Conservation (phyloP, 352 stramenopile species). For the Blastocystis sp. region DNA sequence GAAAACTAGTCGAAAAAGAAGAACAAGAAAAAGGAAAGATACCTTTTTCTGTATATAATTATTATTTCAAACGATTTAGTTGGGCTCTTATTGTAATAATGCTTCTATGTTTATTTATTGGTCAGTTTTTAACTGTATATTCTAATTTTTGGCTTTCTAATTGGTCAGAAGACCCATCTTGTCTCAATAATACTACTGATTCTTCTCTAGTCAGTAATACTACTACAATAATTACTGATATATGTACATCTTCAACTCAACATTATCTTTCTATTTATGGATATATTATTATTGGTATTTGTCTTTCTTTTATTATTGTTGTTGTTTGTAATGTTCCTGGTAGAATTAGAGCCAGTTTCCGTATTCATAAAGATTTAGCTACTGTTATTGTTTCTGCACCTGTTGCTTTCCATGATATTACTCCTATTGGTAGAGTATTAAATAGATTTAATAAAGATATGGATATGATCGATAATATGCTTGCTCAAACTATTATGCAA, state of each 20-base stretch:
- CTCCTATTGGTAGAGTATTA: constrained; percentile 62
- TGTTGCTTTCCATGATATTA: constrained; percentile 77
- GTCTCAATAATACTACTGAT: too few species aligned
- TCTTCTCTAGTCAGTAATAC: too few species aligned
- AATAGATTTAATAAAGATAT: constrained; percentile 72
- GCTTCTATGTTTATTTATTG: constrained; percentile 15
- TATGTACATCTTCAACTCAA: neutral
- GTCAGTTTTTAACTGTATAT: neutral
- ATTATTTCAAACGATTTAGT: constrained; percentile 34
- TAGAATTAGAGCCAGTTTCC: constrained; percentile 49
- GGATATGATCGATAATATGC: constrained; percentile 68
- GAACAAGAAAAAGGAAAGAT: constrained; percentile 27
- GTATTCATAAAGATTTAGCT: constrained; percentile 63
- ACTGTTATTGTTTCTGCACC: constrained; percentile 60
- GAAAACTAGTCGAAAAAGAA: constrained; percentile 3
- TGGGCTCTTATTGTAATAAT: neutral
- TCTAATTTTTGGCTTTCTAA: constrained; percentile 17
- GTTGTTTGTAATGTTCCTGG: constrained; percentile 49
- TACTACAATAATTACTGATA: neutral
- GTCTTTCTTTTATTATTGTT: constrained; percentile 43
- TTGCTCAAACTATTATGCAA: neutral
- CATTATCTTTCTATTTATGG: neutral
- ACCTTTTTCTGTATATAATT: constrained; percentile 5
- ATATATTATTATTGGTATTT: neutral
- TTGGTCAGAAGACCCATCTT: constrained; percentile 11